Evolutionary conservation across 306 rosid species (phyloP), one percentile per base, ranked within the genome.

Genomic region (Acacia acuminata): DNA sequence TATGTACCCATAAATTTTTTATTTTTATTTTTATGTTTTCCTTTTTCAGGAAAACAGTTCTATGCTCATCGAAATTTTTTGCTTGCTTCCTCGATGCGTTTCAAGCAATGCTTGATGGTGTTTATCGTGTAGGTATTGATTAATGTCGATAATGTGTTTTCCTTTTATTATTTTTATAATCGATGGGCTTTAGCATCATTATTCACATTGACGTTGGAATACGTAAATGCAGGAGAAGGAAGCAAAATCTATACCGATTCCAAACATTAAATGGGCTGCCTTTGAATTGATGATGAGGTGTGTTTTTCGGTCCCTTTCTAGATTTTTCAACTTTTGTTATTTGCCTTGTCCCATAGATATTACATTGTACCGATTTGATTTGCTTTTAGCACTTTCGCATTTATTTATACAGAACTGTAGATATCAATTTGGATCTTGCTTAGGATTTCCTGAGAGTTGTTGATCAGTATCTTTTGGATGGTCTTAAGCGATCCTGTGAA

Each of bases 11-110:
- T 81, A 48, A 40, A 17, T 30, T 38, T 22, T 63, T 78, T 61
- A n/a, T n/a, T n/a, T n/a, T n/a, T n/a, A n/a, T n/a, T n/a, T n/a
- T n/a, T n/a, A n/a, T 63, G 64, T 78, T 61, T 47, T 79, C 79
- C 63, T 53, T 45, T 45, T 24, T 83, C 91, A 95, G 99, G 96
- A 2, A 87, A 81, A 82, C 89, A 87, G 60, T 95, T 95, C 78
- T 87, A 88, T 82, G 99, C 96, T 32, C 99, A 93, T 79, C 87
- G 91, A 87, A 88, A 48, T 75, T 92, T 96, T 85, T 81, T 95
- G 63, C 87, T 92, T 67, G 87, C 98, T 71, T 95, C 96, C 32
- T n/a, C n/a, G n/a, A n/a, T n/a, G n/a, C n/a, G n/a, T n/a, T n/a
- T n/a, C n/a, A n/a, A n/a, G n/a, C n/a, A n/a, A n/a, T n/a, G n/a